These are phyloP conservation scores for Blastomyces emzantsi DNA, from an alignment of 2,329 filamentous ascomycete species.

Conservation along the genomic window DNA sequence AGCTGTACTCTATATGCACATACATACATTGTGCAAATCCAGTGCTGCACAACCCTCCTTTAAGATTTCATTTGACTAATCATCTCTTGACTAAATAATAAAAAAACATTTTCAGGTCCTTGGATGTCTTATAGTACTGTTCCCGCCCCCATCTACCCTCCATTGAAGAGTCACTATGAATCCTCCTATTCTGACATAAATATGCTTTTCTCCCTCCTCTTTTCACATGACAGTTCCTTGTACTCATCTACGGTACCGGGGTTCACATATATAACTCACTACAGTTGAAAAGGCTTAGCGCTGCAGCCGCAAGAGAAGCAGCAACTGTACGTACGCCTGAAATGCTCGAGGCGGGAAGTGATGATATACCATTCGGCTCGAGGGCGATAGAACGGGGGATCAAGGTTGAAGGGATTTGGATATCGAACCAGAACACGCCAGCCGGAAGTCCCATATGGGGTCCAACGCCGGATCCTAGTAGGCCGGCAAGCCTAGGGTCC, in stretches of 20 bases:
- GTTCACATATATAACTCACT: constrained; percentile 53
- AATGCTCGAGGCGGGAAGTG: constrained; percentile 41
- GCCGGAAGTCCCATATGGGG: constrained; percentile 19
- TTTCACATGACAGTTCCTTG: constrained; percentile 40
- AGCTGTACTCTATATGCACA: not conserved
- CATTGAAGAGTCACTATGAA: not conserved
- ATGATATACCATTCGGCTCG: constrained; percentile 75
- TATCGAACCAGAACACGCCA: constrained; percentile 44
- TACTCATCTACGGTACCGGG: constrained; percentile 57
- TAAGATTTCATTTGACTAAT: constrained; percentile 15
- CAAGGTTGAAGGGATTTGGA: constrained; percentile 78
- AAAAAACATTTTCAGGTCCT: constrained; percentile 52
- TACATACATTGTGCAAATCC: no score
- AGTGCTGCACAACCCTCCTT: constrained; percentile 17
- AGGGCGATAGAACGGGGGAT: constrained; percentile 75
- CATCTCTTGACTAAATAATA: not conserved
- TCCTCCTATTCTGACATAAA: constrained; percentile 6
- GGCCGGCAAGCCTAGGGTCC: constrained; percentile 11
- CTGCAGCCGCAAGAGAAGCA: constrained; percentile 54
- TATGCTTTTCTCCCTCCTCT: not conserved
- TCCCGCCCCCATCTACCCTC: constrained; percentile 7
- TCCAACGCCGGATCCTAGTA: constrained; percentile 20
- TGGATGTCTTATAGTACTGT: constrained; percentile 55
- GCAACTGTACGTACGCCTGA: constrained; percentile 43
- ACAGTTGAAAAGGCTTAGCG: constrained; percentile 52